A percentile compares a stretch with the other conserved stretches of the same genome.
These are phyloP conservation scores for Aspergillus niger DNA, from an alignment of 2,329 filamentous ascomycete genomes.

Conservation along the genomic window DNA sequence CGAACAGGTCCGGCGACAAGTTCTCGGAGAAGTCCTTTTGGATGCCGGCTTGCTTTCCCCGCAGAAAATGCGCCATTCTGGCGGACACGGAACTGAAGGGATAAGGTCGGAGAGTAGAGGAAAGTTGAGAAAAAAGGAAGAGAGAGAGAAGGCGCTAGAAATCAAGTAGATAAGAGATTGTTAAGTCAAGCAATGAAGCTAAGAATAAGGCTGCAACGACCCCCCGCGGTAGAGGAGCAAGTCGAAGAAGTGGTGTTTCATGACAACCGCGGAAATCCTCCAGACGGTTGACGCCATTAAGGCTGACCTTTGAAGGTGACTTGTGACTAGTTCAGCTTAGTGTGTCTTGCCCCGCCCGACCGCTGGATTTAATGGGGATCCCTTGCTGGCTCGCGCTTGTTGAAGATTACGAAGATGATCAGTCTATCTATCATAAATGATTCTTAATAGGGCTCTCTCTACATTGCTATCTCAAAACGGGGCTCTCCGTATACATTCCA, in stretches of 20 bases:
- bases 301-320: not conserved
- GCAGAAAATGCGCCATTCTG: constrained; percentile 80
- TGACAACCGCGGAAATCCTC: no score
- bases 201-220: constrained; percentile 15
- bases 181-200: not conserved
- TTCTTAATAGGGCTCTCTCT: not conserved
- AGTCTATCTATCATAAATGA: not conserved
- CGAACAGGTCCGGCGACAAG: constrained; percentile 75
- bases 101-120: constrained; percentile 10
- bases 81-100: constrained; percentile 4
- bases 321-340: constrained; percentile 23
- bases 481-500: not conserved
- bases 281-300: constrained; percentile 3
- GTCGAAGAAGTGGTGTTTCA: not conserved
- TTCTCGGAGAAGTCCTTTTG: constrained; percentile 85
- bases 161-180: not conserved
- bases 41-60: constrained; percentile 91
- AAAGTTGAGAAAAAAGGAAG: constrained; percentile 13
- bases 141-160: constrained; percentile 23
- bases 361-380: not conserved
- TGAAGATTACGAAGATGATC: not conserved
- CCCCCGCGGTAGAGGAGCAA: constrained; percentile 7
- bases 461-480: not conserved
- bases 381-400: not conserved
- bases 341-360: no score